Evolutionary conservation across 345 rosid genomes (phyloP).

Genomic region (Dovyalis caffra): DNA sequence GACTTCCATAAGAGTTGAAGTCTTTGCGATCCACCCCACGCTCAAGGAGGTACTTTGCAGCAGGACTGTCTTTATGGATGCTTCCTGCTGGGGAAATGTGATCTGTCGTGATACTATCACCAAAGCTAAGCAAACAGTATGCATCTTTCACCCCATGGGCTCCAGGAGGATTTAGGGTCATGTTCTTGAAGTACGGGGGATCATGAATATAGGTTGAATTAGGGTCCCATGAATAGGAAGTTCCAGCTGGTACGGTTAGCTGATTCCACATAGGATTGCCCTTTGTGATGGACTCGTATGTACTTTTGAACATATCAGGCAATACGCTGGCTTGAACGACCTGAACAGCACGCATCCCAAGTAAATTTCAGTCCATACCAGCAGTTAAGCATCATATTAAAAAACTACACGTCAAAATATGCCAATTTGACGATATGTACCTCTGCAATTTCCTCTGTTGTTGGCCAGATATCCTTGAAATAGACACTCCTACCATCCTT

Average conservation of each 20-base stretch:
- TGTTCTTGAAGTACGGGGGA: constrained; percentile 92
- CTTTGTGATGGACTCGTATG: constrained; percentile 88
- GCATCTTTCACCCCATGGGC: constrained; percentile 91
- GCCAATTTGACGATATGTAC: constrained; percentile 33
- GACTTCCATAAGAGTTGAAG: constrained; percentile 98
- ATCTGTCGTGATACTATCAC: constrained; percentile 97
- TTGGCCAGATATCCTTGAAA: constrained; percentile 94
- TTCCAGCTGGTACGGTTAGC: constrained; percentile 56
- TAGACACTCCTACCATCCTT: constrained; percentile 80
- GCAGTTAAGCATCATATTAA: constrained; percentile 8
- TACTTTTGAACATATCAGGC: constrained; percentile 92
- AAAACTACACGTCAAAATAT: background rate
- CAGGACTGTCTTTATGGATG: constrained; percentile 95
- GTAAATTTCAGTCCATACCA: constrained; percentile 9
- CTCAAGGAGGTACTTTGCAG: constrained; percentile 80
- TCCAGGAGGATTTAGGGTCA: constrained; percentile 93
- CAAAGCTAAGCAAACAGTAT: constrained; percentile 86
- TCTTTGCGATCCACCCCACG: constrained; percentile 76
- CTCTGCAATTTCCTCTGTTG: constrained; percentile 88
- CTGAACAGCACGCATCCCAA: constrained; percentile 34
- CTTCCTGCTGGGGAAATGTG: constrained; percentile 99
- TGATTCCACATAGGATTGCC: constrained; percentile 96
- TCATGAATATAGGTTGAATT: constrained; percentile 96
- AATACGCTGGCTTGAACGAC: constrained; percentile 90
- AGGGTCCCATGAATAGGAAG: constrained; percentile 78